These are phyloP conservation scores for Geotrichum aggregatum DNA, from an alignment of 1,139 yeast genomes.

Conservation along the genomic window DNA sequence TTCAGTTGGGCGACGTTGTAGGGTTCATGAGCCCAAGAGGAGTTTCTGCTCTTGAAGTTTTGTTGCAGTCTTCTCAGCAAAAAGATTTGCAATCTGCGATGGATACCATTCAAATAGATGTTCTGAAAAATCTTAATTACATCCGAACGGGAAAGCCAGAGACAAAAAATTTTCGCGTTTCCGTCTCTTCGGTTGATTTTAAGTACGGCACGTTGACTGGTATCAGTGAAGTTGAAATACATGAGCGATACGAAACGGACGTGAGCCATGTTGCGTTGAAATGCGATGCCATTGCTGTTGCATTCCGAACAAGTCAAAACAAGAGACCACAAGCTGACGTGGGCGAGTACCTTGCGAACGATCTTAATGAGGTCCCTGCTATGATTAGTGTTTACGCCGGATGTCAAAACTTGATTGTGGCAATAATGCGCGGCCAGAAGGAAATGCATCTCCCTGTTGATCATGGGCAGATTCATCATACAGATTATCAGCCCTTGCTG, in stretches of 20 bases:
- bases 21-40: conserved; percentile 39
- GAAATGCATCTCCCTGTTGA: conserved; percentile 19
- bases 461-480: conserved; percentile 11
- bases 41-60: conserved; percentile 27
- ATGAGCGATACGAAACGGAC: conserved; percentile 13
- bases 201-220: conserved; percentile 42
- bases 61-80: conserved; percentile 27
- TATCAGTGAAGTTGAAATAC: conserved; percentile 1
- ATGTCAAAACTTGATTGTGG: conserved; percentile 26
- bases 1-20: conserved; percentile 48
- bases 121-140: conserved; percentile 46
- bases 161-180: conserved; percentile 49
- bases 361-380: conserved; percentile 25
- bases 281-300: conserved; percentile 28
- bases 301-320: conserved; percentile 25
- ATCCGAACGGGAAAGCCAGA: conserved; percentile 41
- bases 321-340: conserved; percentile 25
- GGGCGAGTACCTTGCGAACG: conserved; percentile 26
- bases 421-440: conserved; percentile 26
- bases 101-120: conserved; percentile 63
- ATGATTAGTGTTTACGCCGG: conserved; percentile 27
- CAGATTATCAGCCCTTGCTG: conserved; percentile 27
- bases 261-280: conserved; percentile 28
- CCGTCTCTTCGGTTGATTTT: conserved; percentile 48
- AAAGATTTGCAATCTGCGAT: conserved; percentile 46